These are phyloP conservation scores for Pseudotulostoma volvatum DNA, from an alignment of 495 filamentous ascomycete species.

Conservation along the genomic window DNA sequence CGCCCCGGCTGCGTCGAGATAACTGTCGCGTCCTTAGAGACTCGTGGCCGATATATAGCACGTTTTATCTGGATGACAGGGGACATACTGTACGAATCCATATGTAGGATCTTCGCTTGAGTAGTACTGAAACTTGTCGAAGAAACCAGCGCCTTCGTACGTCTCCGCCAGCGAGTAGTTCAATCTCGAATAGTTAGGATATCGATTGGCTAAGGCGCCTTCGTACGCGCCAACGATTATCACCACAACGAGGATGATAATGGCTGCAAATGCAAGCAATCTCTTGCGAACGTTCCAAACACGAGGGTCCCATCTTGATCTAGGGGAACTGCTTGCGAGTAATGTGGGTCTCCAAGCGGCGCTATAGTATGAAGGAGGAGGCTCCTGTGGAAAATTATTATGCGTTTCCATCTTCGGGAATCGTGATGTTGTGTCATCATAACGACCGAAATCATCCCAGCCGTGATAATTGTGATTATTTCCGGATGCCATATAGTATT, in stretches of 20 bases:
- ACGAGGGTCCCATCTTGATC: conserved; percentile 32
- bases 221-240: conserved; percentile 39
- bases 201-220: conserved; percentile 29
- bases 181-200: conserved; percentile 36
- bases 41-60: too few species aligned
- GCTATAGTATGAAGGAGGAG: conserved; percentile 8
- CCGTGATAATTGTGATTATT: too few species aligned
- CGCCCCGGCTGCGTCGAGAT: conserved; percentile 1
- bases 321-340: conserved; percentile 9
- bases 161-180: conserved; percentile 35
- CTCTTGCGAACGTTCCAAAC: conserved; percentile 32
- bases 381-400: too few species aligned
- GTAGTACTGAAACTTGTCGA: conserved; percentile 37
- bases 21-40: too few species aligned
- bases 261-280: conserved; percentile 16
- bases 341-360: conserved; percentile 3
- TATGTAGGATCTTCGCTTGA: conserved; percentile 33
- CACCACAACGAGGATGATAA: conserved; percentile 28
- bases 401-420: too few species aligned
- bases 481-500: too few species aligned
- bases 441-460: too few species aligned
- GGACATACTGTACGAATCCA: conserved; percentile 35
- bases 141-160: conserved; percentile 32
- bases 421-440: not conserved
- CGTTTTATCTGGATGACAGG: too few species aligned